Evolutionary conservation across 352 stramenopile species (phyloP).

Genomic region (Phytophthora hibernalis): DNA sequence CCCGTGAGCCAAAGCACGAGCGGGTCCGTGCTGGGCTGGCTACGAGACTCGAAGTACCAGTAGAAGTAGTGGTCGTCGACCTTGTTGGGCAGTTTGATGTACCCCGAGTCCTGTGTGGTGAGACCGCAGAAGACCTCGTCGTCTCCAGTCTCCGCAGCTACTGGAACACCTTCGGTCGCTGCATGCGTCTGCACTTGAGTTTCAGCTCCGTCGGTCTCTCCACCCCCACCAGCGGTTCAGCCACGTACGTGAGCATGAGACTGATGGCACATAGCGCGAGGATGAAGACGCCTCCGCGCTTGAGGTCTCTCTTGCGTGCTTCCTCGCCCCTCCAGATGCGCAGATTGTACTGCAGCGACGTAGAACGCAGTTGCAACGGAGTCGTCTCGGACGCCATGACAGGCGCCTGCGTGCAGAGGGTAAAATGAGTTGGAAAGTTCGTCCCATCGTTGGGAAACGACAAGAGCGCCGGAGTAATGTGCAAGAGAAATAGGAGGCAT

Average conservation of each 20-base stretch:
- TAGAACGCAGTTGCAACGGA: constrained; percentile 25
- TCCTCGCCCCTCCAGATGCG: constrained; percentile 36
- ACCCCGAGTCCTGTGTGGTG: constrained; percentile 63
- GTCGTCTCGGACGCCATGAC: constrained; percentile 36
- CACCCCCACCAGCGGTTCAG: constrained; percentile 17
- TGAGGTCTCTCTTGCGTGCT: constrained; percentile 30
- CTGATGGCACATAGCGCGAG: constrained; percentile 28
- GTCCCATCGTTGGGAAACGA: constrained; percentile 20
- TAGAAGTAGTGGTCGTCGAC: constrained; percentile 81
- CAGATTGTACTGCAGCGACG: constrained; percentile 41
- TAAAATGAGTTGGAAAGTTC: constrained; percentile 29
- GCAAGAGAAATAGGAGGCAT: constrained; percentile 21
- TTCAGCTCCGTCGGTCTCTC: constrained; percentile 5
- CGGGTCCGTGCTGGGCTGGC: constrained; percentile 51
- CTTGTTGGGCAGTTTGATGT: constrained; percentile 71
- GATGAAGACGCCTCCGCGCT: constrained; percentile 35
- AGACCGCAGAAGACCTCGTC: constrained; percentile 58
- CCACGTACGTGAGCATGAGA: constrained; percentile 28
- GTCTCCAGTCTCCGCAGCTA: constrained; percentile 34
- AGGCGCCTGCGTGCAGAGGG: constrained; percentile 11
- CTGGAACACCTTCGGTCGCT: constrained; percentile 21
- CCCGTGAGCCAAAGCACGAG: constrained; percentile 74
- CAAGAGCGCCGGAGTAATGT: constrained; percentile 7
- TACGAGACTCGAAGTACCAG: constrained; percentile 74
- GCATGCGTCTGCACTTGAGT: constrained; percentile 30